Evolutionary conservation across 2,329 filamentous ascomycete species (phyloP), one percentile per base, ranked within the genome.

Genomic region (Colletotrichum sp.): DNA sequence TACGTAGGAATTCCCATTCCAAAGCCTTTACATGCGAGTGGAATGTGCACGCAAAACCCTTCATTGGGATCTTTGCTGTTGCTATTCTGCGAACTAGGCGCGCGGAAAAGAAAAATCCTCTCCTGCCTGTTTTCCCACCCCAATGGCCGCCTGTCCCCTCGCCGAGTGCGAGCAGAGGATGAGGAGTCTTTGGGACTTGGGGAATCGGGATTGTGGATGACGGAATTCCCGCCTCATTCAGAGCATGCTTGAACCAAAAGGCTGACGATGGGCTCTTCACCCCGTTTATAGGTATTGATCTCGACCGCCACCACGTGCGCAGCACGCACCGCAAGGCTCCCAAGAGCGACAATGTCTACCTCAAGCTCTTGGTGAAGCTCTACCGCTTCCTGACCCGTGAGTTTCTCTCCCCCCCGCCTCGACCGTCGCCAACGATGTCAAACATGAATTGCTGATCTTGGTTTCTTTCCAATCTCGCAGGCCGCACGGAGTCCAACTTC

Each of bases 331-430:
- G 96, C 89, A 95, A 95, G 92, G 95, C 95, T 82, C 95, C 96
- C 86, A 98, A 98, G 95, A 98, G 95, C 91, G 95, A 98, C 91
- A 98, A 98, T 92, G 95, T 96, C 85, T 98, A 98, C 90, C 92
- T 98, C 83, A 96, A 96, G 92, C 93, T 98, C 87, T 91, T 99
- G 87, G 96, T 98, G 89, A 98, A 98, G 94, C 94, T 98, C 72
- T 98, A 98, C 92, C 95, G 95, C 91, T 98, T 98, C 93, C 90
- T 98, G 88, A 93, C 95, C 85, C 95, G 96, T 98, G 95, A 89
- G 94, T 93, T 78, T 12, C 16, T 4, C 21, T 44, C n/a, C n/a
- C 26, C 32, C 18, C 9, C 24, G 18, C 55, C 55, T n/a, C 26
- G 30, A 26, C 10, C 44, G 44, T 32, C 24, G 65, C 21, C 10